Percentiles rank a stretch among this genome's conserved stretches.
Conservation (phyloP, 768 basidiomycete genomes). For the Suillus lakei region DNA sequence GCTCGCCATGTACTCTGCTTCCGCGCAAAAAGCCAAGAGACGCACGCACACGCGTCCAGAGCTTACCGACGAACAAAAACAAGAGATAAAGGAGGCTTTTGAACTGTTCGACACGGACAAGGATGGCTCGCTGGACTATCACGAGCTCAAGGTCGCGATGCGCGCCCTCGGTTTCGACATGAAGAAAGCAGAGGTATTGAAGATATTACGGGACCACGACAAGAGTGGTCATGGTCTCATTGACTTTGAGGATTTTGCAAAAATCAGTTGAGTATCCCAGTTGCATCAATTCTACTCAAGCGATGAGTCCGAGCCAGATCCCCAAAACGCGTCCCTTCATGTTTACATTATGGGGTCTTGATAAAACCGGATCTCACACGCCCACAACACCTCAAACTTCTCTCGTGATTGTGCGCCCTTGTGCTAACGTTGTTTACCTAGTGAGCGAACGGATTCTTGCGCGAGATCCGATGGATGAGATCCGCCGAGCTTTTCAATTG, state of each 20-base stretch:
- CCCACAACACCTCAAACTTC: neutral
- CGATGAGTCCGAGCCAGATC: neutral
- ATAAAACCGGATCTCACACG: neutral
- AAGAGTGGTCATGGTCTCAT: constrained; percentile 83
- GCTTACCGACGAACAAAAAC: constrained; percentile 86
- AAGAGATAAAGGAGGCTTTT: constrained; percentile 98
- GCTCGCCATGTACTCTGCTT: constrained; percentile 57
- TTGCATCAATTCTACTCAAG: neutral
- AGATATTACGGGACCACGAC: constrained; percentile 90
- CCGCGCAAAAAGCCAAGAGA: constrained; percentile 74
- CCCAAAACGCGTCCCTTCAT: neutral
- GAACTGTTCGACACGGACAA: constrained; percentile 99
- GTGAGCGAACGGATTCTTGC: constrained; percentile 95
- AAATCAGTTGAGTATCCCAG: constrained; percentile 75
- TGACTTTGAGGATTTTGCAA: constrained; percentile 92
- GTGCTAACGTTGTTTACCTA: constrained; percentile 40
- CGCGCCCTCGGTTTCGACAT: constrained; percentile 96
- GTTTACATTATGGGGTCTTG: neutral
- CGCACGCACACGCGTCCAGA: constrained; percentile 80
- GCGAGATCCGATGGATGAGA: constrained; percentile 96
- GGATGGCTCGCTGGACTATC: constrained; percentile 95
- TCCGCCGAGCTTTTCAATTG: constrained; percentile 92
- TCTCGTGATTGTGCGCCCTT: neutral
- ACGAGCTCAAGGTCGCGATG: constrained; percentile 99
- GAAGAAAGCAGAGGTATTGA: constrained; percentile 98